phyloP scores from a whole-genome alignment of 257 asterid species.

The Solanum bulbocastanum region DNA sequence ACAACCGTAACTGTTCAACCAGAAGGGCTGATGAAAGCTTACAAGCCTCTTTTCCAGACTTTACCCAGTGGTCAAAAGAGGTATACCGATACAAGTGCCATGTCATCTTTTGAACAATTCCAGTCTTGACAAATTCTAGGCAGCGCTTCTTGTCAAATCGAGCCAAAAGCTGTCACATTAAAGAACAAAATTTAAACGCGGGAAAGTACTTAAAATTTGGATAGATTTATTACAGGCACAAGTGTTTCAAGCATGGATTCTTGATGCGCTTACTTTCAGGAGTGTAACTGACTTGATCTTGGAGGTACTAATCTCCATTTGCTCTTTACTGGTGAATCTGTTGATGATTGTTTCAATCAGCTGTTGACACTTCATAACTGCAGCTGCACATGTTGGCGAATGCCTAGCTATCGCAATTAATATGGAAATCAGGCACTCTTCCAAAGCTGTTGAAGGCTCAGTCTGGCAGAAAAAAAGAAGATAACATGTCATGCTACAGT shows the following conservation, averaged over 20 bases:
- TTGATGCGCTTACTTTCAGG: constrained; percentile 51
- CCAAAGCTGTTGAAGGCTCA: constrained; percentile 55
- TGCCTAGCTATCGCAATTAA: constrained; percentile 83
- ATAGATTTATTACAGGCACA: not conserved
- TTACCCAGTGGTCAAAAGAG: constrained; percentile 62
- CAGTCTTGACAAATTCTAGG: constrained; percentile 40
- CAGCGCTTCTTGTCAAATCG: constrained; percentile 51
- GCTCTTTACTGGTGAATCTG: constrained; percentile 48
- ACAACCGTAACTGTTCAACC: constrained; percentile 82
- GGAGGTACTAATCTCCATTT: constrained; percentile 41
- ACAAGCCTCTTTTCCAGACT: constrained; percentile 60
- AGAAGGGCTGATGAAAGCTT: constrained; percentile 63
- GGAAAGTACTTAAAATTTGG: not conserved
- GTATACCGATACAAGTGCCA: constrained; percentile 74
- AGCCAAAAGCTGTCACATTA: constrained; percentile 65
- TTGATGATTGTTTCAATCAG: constrained; percentile 70
- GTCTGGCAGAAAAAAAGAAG: constrained; percentile 38
- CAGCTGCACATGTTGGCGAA: constrained; percentile 82
- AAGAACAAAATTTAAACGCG: not conserved
- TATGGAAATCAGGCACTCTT: constrained; percentile 73
- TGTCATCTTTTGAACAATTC: constrained; percentile 56
- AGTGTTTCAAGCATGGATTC: not conserved
- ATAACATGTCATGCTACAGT: not conserved
- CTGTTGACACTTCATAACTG: constrained; percentile 51
- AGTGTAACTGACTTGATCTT: constrained; percentile 71